A percentile compares a stretch with the other conserved stretches of the same genome.
Evolutionary conservation across 2,329 filamentous ascomycete genomes (phyloP).

Genomic region (Cladosporium sp.): DNA sequence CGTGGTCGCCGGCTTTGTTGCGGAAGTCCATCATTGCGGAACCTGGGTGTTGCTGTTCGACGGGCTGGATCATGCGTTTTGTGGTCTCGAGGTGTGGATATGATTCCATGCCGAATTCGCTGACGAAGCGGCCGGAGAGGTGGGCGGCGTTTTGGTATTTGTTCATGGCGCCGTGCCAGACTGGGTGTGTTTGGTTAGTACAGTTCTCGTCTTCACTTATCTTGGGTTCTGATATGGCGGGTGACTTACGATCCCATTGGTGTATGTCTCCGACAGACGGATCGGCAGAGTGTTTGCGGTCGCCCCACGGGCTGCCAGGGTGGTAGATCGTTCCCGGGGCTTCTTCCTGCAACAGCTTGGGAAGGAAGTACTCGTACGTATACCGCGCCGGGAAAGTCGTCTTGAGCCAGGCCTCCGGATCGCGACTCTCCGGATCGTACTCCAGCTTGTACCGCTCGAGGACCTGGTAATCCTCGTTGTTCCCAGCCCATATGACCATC

Average conservation of each 20-base stretch:
- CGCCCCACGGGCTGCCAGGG: slow-evolving; percentile 81
- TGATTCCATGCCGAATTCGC: slow-evolving; percentile 93
- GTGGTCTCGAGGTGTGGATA: slow-evolving; percentile 85
- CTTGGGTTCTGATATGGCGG: no score
- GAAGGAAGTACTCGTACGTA: slow-evolving; percentile 83
- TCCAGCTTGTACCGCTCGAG: slow-evolving; percentile 71
- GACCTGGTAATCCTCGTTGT: slow-evolving; percentile 93
- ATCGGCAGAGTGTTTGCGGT: slow-evolving; percentile 72
- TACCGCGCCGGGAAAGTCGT: slow-evolving; percentile 88
- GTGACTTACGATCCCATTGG: slow-evolving; percentile 74
- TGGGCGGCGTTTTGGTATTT: slow-evolving; percentile 89
- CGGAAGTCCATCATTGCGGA: slow-evolving; percentile 90
- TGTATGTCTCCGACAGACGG: slow-evolving; percentile 86
- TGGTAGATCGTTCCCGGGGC: slow-evolving; percentile 71
- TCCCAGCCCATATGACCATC: slow-evolving; percentile 85
- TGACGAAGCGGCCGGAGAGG: slow-evolving; percentile 85
- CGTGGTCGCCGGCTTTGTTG: slow-evolving; percentile 91
- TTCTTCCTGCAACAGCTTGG: slow-evolving; percentile 69
- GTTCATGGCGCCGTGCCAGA: slow-evolving; percentile 91
- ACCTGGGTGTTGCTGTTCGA: slow-evolving; percentile 77
- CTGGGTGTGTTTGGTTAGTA: slow-evolving; percentile 30
- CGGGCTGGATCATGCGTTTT: slow-evolving; percentile 73
- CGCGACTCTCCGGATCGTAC: slow-evolving; percentile 77
- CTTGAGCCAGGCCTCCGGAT: slow-evolving; percentile 81
- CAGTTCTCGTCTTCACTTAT: not conserved